Percentiles rank a stretch among this genome's conserved stretches.
phyloP scores from a whole-genome alignment of 768 basidiomycete species.

The Leccinum disarticulatum region DNA sequence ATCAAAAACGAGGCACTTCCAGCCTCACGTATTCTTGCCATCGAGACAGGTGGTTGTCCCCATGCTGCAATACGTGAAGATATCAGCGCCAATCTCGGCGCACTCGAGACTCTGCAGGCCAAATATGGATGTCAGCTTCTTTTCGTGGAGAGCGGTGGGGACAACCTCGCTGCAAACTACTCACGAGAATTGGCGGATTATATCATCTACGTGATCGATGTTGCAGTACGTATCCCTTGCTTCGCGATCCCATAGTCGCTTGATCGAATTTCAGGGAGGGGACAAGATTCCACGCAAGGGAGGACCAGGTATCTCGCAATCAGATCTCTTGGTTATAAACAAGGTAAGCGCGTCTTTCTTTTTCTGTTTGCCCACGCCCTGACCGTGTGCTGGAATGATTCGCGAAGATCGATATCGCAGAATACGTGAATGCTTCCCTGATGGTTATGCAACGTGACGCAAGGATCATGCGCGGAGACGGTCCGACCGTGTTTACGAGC shows the following conservation, averaged over 20 bases:
- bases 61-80: slow-evolving; percentile 99
- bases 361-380: background rate
- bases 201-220: slow-evolving; percentile 92
- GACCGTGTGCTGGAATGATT: background rate
- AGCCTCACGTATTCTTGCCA: slow-evolving; percentile 83
- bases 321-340: slow-evolving; percentile 92
- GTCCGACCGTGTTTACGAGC: slow-evolving; percentile 90
- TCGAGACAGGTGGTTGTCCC: slow-evolving; percentile 97
- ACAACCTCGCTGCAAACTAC: slow-evolving; percentile 97
- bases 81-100: slow-evolving; percentile 95
- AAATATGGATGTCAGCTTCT: slow-evolving; percentile 88
- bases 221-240: slow-evolving; percentile 52
- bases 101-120: slow-evolving; percentile 90
- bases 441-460: slow-evolving; percentile 94
- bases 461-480: slow-evolving; percentile 89
- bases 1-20: slow-evolving; percentile 91
- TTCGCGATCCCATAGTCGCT: background rate
- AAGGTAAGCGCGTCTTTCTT: slow-evolving; percentile 53
- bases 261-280: slow-evolving; percentile 64
- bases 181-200: slow-evolving; percentile 96
- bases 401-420: slow-evolving; percentile 85
- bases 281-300: slow-evolving; percentile 99
- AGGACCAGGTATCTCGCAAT: slow-evolving; percentile 95
- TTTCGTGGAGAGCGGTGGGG: slow-evolving; percentile 95
- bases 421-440: slow-evolving; percentile 88